Percentiles rank a stretch among this genome's conserved stretches.
Evolutionary conservation across 1,284 basidiomycete genomes (phyloP).

Genomic region (Malassezia japonica): DNA sequence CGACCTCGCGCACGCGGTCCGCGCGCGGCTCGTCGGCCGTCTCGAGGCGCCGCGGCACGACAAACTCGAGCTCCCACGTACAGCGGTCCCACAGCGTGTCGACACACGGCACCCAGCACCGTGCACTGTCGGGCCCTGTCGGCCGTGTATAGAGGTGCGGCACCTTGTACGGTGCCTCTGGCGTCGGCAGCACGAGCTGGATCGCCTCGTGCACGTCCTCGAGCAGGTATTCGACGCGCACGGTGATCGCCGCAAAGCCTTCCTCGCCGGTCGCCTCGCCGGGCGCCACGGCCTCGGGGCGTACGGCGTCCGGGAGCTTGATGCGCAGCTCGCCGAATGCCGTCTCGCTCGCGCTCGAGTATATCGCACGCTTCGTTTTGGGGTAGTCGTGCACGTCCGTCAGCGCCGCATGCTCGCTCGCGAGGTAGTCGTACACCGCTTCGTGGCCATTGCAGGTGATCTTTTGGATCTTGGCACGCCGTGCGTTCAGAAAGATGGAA

Average conservation of each 20-base stretch:
- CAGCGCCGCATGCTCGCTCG: conserved; percentile 64
- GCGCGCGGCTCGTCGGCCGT: conserved; percentile 17
- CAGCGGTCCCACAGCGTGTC: conserved; percentile 93
- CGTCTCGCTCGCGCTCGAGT: conserved; percentile 75
- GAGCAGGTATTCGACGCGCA: conserved; percentile 70
- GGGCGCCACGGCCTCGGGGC: conserved; percentile 18
- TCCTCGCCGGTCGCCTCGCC: conserved; percentile 20
- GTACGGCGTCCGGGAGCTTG: conserved; percentile 57
- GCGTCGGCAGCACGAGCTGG: conserved; percentile 70
- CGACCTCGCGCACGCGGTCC: not conserved
- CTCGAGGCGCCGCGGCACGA: conserved; percentile 64
- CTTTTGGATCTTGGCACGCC: conserved; percentile 68
- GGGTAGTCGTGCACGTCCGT: conserved; percentile 80
- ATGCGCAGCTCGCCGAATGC: conserved; percentile 92
- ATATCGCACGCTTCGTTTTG: conserved; percentile 84
- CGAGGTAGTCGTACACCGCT: conserved; percentile 63
- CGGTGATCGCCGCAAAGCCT: conserved; percentile 67
- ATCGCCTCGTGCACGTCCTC: conserved; percentile 74
- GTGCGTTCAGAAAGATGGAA: conserved; percentile 72
- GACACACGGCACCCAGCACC: conserved; percentile 94
- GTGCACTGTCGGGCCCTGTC: conserved; percentile 74
- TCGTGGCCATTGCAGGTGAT: conserved; percentile 55
- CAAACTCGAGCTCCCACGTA: conserved; percentile 96
- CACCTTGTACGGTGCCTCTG: conserved; percentile 68
- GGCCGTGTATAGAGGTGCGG: conserved; percentile 83